phyloP scores from a whole-genome alignment of 2,329 filamentous ascomycete species.

The Phyllosticta citriasiana region DNA sequence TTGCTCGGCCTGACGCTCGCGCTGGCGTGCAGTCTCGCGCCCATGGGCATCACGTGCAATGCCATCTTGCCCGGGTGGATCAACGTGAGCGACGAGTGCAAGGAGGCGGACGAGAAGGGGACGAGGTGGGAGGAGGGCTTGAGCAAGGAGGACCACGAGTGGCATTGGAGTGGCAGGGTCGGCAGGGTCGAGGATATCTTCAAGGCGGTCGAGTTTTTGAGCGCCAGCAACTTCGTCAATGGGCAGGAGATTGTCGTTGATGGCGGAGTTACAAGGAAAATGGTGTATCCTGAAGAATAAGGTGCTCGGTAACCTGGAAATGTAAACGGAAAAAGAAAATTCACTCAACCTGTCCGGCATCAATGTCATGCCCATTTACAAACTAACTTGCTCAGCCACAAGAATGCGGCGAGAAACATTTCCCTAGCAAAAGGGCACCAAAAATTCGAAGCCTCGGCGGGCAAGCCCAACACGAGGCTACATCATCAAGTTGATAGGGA shows the following conservation, averaged over 20 bases:
- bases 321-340: too few relatives aligned
- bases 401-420: too few relatives aligned
- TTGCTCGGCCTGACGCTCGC: constrained; percentile 41
- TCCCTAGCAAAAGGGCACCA: too few relatives aligned
- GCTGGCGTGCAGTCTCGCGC: constrained; percentile 37
- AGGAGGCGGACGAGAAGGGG: constrained; percentile 31
- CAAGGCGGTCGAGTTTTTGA: constrained; percentile 32
- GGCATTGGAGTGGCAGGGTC: constrained; percentile 42
- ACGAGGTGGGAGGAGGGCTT: constrained; percentile 38
- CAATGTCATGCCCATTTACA: too few relatives aligned
- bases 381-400: too few relatives aligned
- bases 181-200: constrained; percentile 40
- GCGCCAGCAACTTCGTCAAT: constrained; percentile 31
- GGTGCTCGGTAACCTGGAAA: neutral
- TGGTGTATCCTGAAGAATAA: constrained; percentile 31
- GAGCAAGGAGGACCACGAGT: constrained; percentile 34
- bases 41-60: constrained; percentile 38
- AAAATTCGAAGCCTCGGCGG: too few relatives aligned
- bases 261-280: constrained; percentile 37
- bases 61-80: constrained; percentile 45
- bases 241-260: constrained; percentile 38
- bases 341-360: too few relatives aligned
- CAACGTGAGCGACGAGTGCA: constrained; percentile 36
- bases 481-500: too few relatives aligned
- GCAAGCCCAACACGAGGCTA: too few relatives aligned